phyloP scores from a whole-genome alignment of 2,329 filamentous ascomycete species.

The Keithomyces neogunnii region DNA sequence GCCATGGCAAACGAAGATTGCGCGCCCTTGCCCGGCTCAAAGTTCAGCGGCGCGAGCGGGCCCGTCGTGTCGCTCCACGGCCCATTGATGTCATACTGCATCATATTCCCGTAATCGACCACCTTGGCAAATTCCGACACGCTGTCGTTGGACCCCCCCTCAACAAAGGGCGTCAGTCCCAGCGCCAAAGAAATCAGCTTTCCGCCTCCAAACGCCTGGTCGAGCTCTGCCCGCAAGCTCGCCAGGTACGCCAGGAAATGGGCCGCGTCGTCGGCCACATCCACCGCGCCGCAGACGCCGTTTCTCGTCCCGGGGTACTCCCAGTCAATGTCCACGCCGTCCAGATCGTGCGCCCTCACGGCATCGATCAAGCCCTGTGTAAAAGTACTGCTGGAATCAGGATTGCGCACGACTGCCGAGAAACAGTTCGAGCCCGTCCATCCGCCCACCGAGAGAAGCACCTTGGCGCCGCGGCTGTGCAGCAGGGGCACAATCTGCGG shows the following conservation, averaged over 20 bases:
- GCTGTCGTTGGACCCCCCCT: background rate
- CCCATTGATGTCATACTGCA: slow-evolving; percentile 9
- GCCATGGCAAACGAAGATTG: slow-evolving; percentile 4
- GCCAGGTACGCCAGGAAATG: background rate
- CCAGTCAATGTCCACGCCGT: slow-evolving; percentile 4
- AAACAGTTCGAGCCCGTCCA: slow-evolving; percentile 6
- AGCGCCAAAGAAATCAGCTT: background rate
- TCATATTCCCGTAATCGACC: background rate
- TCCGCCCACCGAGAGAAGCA: slow-evolving; percentile 7
- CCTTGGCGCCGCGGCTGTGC: slow-evolving; percentile 6
- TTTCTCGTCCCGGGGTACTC: slow-evolving; percentile 2
- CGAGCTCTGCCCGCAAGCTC: background rate
- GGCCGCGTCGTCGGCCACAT: background rate
- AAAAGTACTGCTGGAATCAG: background rate
- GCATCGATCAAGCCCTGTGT: background rate
- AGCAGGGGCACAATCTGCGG: background rate
- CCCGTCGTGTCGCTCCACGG: slow-evolving; percentile 4
- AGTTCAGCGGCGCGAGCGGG: slow-evolving; percentile 6
- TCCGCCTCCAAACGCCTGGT: background rate
- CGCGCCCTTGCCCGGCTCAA: slow-evolving; percentile 1
- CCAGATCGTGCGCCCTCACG: slow-evolving; percentile 1
- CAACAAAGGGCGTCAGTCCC: background rate
- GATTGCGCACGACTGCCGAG: slow-evolving; percentile 1
- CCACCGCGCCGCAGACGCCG: background rate
- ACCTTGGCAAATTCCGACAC: background rate